Evolutionary conservation across 2,329 filamentous ascomycete species (phyloP).

Genomic region (Coleophoma cylindrospora): DNA sequence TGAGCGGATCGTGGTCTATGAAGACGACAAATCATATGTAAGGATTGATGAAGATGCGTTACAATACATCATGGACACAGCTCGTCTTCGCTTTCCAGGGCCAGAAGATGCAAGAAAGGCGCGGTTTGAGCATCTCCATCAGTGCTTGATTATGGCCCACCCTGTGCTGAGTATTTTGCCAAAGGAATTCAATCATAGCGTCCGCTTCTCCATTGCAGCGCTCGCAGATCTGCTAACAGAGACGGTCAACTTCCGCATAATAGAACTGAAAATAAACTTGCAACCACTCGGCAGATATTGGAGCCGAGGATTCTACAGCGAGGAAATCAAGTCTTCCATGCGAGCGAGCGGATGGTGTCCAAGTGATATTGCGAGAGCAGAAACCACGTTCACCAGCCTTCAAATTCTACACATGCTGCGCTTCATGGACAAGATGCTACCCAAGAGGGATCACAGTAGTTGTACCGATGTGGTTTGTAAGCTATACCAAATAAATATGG

Average conservation of each 20-base stretch:
- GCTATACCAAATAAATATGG: slow-evolving; percentile 26
- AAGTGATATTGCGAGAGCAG: slow-evolving; percentile 21
- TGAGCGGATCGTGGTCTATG: no score
- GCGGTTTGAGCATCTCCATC: slow-evolving; percentile 1
- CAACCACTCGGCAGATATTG: background rate
- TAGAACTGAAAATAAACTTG: background rate
- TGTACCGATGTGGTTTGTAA: slow-evolving; percentile 23
- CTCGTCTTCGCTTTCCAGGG: background rate
- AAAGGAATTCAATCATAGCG: slow-evolving; percentile 14
- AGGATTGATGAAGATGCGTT: background rate
- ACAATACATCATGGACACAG: background rate
- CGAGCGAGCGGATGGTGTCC: slow-evolving; percentile 26
- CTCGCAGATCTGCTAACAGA: slow-evolving; percentile 20
- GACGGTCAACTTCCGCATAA: slow-evolving; percentile 4
- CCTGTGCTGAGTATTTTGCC: slow-evolving; percentile 2
- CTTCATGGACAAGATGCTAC: slow-evolving; percentile 19
- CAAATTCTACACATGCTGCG: slow-evolving; percentile 16
- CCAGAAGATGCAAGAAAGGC: background rate
- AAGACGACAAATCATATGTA: background rate
- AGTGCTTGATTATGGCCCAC: background rate
- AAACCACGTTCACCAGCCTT: slow-evolving; percentile 11
- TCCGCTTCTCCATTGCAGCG: slow-evolving; percentile 24
- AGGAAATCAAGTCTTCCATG: slow-evolving; percentile 21
- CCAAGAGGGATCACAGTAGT: slow-evolving; percentile 19
- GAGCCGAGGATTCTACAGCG: slow-evolving; percentile 5